These are phyloP conservation scores for Yamadazyma epiphylla DNA, from an alignment of 1,139 yeast species.

Conservation along the genomic window DNA sequence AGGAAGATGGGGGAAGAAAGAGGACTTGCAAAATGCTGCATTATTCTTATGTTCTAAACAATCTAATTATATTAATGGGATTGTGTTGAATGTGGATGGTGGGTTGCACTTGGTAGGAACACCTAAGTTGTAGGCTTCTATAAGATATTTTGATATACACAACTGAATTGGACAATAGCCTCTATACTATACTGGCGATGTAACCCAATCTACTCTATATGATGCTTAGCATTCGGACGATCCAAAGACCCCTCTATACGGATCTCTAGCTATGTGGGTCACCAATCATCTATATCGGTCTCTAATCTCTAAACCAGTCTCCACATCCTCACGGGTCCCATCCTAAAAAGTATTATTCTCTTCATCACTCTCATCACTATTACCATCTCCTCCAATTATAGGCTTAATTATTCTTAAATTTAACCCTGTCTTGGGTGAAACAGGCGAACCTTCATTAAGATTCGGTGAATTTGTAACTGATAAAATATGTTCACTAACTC, in stretches of 20 bases:
- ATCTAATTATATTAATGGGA: constrained; percentile 63
- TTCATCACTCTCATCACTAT: constrained; percentile 7
- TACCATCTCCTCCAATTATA: constrained; percentile 49
- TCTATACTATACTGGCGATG: too few species aligned
- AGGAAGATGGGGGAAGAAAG: constrained; percentile 56
- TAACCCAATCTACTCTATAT: too few species aligned
- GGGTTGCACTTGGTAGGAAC: constrained; percentile 36
- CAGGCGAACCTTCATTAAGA: constrained; percentile 11
- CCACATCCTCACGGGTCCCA: too few species aligned
- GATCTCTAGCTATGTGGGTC: too few species aligned
- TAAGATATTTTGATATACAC: not conserved
- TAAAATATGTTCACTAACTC: constrained; percentile 2
- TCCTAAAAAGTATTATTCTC: constrained; percentile 1
- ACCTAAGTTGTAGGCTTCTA: constrained; percentile 9
- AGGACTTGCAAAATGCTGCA: constrained; percentile 56
- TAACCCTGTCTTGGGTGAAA: constrained; percentile 40
- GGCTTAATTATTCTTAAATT: constrained; percentile 65
- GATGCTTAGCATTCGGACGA: too few species aligned
- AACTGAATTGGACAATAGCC: too few species aligned
- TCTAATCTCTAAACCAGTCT: too few species aligned
- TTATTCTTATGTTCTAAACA: constrained; percentile 57
- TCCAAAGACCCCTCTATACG: too few species aligned
- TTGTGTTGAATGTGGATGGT: constrained; percentile 70
- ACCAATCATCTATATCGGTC: too few species aligned
- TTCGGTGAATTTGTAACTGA: constrained; percentile 2